Base-by-base conservation (phyloP, 257 asterid species). In the Solanum medicagineum region DNA sequence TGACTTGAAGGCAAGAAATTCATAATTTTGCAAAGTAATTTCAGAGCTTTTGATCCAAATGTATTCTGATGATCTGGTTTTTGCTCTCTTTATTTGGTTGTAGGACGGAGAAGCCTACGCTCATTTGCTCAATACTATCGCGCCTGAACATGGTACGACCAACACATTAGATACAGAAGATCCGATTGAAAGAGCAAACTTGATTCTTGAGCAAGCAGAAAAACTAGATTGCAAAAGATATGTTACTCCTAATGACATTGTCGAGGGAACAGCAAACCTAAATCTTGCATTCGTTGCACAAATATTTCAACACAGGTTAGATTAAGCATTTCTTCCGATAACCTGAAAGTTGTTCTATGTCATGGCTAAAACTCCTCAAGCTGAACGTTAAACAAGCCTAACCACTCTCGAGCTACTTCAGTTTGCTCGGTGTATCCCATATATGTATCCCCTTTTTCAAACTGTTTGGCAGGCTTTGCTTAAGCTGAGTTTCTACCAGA, bases 101-200 rank as follows among this genome's bases (percentile, higher is more conserved):
- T 90, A 94, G 99, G 98, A 96, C 59, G 98, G 98, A 53, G 96
- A 94, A 88, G 99, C 98, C 63, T 96, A 94, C 85, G 99, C 97
- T 83, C 92, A 91, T 89, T 87, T 96, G 94, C 95, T 96, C 62
- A 95, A 94, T 87, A 91, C 93, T 85, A 94, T 96, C 51, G 98
- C 99, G 26, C 99, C 99, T 5, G 99, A 96, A 89, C 94, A 86
- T 83, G 94, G 94, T 83, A 91, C 97, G 10, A 91, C 93, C 6
- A 36, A 81, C 32, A 89, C 96, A 65, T 73, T 94, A 84, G 97
- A 94, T 8, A 77, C 93, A 49, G 91, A 90, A 45, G 97, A 96
- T 92, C 98, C 98, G 15, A 90, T 89, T 84, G 97, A 91, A 90
- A 93, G 99, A 88, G 98, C 98, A 86, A 94, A 87, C 42, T 70